Base-by-base conservation (phyloP, 371 early-diverging fungal species). In the Lichtheimia ornata region DNA sequence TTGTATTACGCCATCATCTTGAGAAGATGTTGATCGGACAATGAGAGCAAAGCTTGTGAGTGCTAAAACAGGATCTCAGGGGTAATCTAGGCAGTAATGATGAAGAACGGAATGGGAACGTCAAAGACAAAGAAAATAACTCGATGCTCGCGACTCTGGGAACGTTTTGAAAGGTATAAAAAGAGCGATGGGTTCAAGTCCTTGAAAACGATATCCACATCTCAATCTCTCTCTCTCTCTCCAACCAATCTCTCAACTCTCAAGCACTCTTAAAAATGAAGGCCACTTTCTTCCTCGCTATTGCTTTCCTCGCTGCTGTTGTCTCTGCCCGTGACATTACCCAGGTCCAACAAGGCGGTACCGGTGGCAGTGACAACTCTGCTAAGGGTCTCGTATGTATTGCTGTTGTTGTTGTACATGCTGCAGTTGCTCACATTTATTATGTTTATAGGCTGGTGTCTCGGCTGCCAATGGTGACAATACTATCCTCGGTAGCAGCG, bases 211-310 rank as follows among this genome's bases (percentile, higher is more conserved):
- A 25, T 51, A 45, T 50, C 41, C 15, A 50, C 18, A 50, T n/a
- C 14, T 22, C 22, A 22, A 7, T 2, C 4, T 11, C 9, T 35
- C 11, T 11, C 9, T 35, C 11, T 35, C 35, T 35, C 20, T 54
- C 22, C 54, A 54, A 40, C 7, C 54, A 14, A 27, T 18, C 17
- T 40, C 18, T 28, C 54, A 13, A 5, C 30, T 30, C 50, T 56
- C 13, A 45, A 47, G 7, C 20, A n/a, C 27, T 45, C 14, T 58
- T 17, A 50, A 50, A 30, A 47, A 62, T 62, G 63, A 62, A 62
- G 63, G 22, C 43, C 63, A n/a, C 63, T 56, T 56, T 47, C 22
- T 18, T 62, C 40, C 24, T 51, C 51, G 57, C 63, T 56, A n/a
- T 58, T 35, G 63, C 63, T 41, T 28, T 22, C 24, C n/a, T 62